phyloP scores from a whole-genome alignment of 305 asterid genomes.

The Solanum hybrid region DNA sequence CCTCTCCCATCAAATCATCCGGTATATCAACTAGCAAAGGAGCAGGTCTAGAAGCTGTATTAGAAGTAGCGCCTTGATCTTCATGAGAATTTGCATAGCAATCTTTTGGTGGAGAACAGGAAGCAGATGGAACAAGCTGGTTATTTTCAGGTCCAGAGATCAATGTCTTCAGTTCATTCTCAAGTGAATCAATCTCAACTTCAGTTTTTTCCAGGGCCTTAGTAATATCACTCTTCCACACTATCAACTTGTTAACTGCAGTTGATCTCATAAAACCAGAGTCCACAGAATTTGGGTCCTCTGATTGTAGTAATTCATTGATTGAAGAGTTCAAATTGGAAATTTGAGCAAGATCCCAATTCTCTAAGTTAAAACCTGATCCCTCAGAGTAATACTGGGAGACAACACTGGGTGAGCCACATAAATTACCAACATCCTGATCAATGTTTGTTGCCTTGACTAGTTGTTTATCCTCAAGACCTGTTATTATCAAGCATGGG shows the following conservation, averaged over 20 bases:
- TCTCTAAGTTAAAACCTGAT: constrained; percentile 65
- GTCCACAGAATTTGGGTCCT: constrained; percentile 42
- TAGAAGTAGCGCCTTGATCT: constrained; percentile 9
- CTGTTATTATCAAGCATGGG: constrained; percentile 29
- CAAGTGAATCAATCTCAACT: constrained; percentile 80
- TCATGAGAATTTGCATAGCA: constrained; percentile 14
- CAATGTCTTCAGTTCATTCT: constrained; percentile 62
- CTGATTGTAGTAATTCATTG: constrained; percentile 54
- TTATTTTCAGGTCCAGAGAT: constrained; percentile 25
- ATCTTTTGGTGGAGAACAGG: constrained; percentile 18
- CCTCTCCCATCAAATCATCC: not conserved
- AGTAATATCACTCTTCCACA: constrained; percentile 59
- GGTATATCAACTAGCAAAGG: constrained; percentile 3
- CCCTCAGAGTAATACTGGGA: constrained; percentile 41
- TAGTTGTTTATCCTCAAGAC: constrained; percentile 63
- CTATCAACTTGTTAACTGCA: constrained; percentile 57
- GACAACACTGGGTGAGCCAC: constrained; percentile 43
- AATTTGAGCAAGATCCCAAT: constrained; percentile 48
- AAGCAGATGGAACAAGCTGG: constrained; percentile 28
- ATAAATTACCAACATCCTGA: constrained; percentile 33
- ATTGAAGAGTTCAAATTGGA: constrained; percentile 54
- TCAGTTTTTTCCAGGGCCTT: constrained; percentile 81
- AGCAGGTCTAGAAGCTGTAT: not conserved
- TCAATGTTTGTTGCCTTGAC: constrained; percentile 37
- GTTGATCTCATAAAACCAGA: constrained; percentile 48